phyloP scores from a whole-genome alignment of 2,329 filamentous ascomycete species.

The Talaromyces sp. region DNA sequence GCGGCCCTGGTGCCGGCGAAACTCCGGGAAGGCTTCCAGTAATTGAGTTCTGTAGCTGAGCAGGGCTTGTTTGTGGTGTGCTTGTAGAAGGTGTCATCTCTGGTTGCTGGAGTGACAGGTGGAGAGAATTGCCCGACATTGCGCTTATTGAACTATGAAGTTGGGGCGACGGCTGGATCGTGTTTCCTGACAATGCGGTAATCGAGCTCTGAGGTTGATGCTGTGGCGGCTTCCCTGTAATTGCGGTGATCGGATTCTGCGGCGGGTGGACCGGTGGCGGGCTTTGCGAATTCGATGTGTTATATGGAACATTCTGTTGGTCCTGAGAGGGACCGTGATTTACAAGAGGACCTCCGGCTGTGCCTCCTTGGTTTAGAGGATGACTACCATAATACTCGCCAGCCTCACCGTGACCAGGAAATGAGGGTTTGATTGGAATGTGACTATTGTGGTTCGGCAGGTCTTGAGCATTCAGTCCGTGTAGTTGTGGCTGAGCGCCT shows the following conservation, averaged over 20 bases:
- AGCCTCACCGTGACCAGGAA: neutral
- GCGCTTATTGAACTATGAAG: neutral
- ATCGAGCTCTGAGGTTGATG: neutral
- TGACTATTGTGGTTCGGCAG: neutral
- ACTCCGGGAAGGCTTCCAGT: neutral
- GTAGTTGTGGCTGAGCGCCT: neutral
- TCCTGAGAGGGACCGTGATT: neutral
- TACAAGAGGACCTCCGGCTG: neutral
- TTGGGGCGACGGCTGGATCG: neutral
- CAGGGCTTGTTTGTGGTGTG: neutral
- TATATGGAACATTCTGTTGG: neutral
- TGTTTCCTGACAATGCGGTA: neutral
- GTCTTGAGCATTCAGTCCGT: neutral
- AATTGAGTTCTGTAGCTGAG: neutral
- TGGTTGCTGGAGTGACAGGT: neutral
- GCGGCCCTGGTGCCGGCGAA: neutral
- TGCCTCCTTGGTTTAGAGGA: neutral
- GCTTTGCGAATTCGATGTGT: neutral
- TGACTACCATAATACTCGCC: slow-evolving; percentile 8
- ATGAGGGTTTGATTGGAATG: neutral
- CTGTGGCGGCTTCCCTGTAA: neutral
- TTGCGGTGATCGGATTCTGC: neutral
- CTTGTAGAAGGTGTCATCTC: neutral
- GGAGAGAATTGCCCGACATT: neutral
- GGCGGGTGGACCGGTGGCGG: neutral